phyloP scores from a whole-genome alignment of 495 filamentous ascomycete species.

The Peziza echinospora region DNA sequence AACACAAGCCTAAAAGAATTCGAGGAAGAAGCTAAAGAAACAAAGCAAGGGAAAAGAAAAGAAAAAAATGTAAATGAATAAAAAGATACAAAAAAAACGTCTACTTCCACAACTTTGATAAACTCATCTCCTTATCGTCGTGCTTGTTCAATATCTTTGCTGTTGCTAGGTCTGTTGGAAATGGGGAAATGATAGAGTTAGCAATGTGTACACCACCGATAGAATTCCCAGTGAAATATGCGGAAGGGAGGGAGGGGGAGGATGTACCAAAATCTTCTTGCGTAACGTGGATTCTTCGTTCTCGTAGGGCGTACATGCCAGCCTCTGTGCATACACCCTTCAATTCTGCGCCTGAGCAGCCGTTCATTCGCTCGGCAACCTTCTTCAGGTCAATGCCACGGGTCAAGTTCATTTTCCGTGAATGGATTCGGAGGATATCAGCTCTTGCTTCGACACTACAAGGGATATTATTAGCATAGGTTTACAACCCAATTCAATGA shows the following conservation, averaged over 20 bases:
- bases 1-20: too few species aligned
- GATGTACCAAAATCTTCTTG: constrained; percentile 75
- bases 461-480: background rate
- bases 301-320: constrained; percentile 91
- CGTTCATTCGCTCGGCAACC: constrained; percentile 99
- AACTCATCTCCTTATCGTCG: constrained; percentile 85
- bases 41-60: too few species aligned
- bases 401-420: constrained; percentile 92
- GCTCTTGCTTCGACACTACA: constrained; percentile 72
- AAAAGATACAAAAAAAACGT: too few species aligned
- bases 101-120: constrained; percentile 89
- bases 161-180: constrained; percentile 48
- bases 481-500: background rate
- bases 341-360: constrained; percentile 87
- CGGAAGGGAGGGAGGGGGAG: background rate
- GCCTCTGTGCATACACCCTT: constrained; percentile 95
- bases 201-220: too few species aligned
- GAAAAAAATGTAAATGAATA: too few species aligned
- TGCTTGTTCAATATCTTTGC: constrained; percentile 99
- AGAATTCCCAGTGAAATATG: too few species aligned
- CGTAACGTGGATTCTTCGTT: constrained; percentile 89
- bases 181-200: too few species aligned
- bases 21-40: too few species aligned
- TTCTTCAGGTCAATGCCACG: constrained; percentile 94
- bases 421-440: constrained; percentile 94